A percentile compares a stretch with the other conserved stretches of the same genome.
These are phyloP conservation scores for Penicillium sp. DNA, from an alignment of 2,329 filamentous ascomycete genomes.

Conservation along the genomic window DNA sequence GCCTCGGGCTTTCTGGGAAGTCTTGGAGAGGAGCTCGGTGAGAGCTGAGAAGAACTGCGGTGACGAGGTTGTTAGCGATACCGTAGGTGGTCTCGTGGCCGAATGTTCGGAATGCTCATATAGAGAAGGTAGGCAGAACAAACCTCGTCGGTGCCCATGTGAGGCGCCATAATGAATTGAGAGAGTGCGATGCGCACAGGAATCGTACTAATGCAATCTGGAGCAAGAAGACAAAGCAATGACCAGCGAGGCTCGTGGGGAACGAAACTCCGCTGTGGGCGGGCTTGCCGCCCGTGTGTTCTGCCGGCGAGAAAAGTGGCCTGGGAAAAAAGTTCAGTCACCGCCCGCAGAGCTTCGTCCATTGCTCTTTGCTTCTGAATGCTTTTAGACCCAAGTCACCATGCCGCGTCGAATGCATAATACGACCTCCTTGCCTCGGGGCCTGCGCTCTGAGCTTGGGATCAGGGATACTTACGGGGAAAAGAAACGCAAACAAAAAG, in stretches of 20 bases:
- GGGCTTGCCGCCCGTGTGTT: slow-evolving; percentile 19
- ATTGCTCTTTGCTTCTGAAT: neutral
- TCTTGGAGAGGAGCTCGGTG: slow-evolving; percentile 38
- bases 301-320: slow-evolving; percentile 17
- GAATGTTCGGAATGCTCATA: slow-evolving; percentile 3
- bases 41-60: slow-evolving; percentile 45
- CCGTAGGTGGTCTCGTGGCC: slow-evolving; percentile 12
- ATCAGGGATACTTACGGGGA: slow-evolving; percentile 37
- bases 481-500: slow-evolving; percentile 31
- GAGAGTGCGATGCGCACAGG: neutral
- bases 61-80: slow-evolving; percentile 14
- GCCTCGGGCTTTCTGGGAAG: slow-evolving; percentile 41
- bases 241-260: slow-evolving; percentile 16
- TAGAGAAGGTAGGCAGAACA: neutral
- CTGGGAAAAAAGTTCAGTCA: slow-evolving; percentile 24
- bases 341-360: slow-evolving; percentile 11
- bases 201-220: slow-evolving; percentile 6
- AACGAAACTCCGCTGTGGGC: slow-evolving; percentile 25
- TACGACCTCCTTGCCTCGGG: slow-evolving; percentile 43
- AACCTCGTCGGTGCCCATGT: slow-evolving; percentile 45
- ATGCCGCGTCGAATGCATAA: slow-evolving; percentile 41
- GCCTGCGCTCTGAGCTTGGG: slow-evolving; percentile 41
- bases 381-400: slow-evolving; percentile 6
- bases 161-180: slow-evolving; percentile 31
- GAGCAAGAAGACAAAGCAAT: slow-evolving; percentile 11